phyloP scores from a whole-genome alignment of 257 asterid species.

The Petrea volubilis region DNA sequence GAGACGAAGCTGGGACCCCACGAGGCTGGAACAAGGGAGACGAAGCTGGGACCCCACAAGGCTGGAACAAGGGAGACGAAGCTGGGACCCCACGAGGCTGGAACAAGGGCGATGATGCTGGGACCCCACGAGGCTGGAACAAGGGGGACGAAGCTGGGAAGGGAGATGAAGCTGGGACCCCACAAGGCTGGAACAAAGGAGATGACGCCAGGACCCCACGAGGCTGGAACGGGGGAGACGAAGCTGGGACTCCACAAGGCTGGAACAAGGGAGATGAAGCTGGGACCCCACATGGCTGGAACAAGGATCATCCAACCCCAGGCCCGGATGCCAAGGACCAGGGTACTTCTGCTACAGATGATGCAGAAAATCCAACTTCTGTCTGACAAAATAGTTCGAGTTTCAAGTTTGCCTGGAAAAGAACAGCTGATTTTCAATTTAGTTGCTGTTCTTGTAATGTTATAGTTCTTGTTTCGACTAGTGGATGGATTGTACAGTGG shows the following conservation, averaged over 20 bases:
- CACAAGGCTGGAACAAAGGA: too few species aligned
- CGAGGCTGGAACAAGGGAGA: slow-evolving; percentile 18
- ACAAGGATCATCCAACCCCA: too few species aligned
- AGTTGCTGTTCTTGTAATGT: neutral
- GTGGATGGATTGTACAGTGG: slow-evolving; percentile 20
- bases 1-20: slow-evolving; percentile 28
- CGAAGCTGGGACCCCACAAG: neutral
- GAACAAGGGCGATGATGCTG: slow-evolving; percentile 18
- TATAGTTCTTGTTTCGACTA: neutral
- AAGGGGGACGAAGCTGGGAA: neutral
- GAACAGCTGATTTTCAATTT: slow-evolving; percentile 9
- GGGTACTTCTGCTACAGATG: too few species aligned
- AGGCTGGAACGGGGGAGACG: too few species aligned
- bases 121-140: slow-evolving; percentile 16
- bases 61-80: neutral
- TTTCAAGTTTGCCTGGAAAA: neutral
- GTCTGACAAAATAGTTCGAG: too few species aligned
- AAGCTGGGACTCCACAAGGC: too few species aligned
- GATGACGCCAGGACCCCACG: too few species aligned
- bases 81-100: slow-evolving; percentile 29
- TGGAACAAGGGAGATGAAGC: too few species aligned
- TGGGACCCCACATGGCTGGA: too few species aligned
- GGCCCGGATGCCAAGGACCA: too few species aligned
- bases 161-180: neutral
- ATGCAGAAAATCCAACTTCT: too few species aligned